These are phyloP conservation scores for Magnolia sinica DNA, from an alignment of 164 flowering plant species.

Conservation along the genomic window DNA sequence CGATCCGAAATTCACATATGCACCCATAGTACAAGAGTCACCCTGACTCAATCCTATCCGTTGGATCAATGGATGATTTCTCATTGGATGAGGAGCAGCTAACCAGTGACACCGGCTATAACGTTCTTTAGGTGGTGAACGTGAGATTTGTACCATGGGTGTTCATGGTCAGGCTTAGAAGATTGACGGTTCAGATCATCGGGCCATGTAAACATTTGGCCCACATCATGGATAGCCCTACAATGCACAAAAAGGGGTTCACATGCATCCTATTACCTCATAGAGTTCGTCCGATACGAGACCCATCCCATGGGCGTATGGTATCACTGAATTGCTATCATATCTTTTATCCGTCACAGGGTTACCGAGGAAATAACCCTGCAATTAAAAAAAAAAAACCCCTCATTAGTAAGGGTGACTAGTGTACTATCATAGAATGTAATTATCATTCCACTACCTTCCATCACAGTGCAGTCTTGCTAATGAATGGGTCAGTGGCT, in stretches of 20 bases:
- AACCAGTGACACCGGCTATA: not conserved
- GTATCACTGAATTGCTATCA: constrained; percentile 23
- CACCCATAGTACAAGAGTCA: too few species aligned
- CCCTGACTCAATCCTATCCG: too few species aligned
- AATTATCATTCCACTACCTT: too few species aligned
- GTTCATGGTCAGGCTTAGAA: not conserved
- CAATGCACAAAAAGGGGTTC: too few species aligned
- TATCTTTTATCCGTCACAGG: constrained; percentile 23
- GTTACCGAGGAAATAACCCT: constrained; percentile 56
- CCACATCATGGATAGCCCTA: not conserved
- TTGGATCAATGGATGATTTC: too few species aligned
- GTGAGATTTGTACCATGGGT: not conserved
- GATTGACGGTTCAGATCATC: not conserved
- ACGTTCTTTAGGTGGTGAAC: too few species aligned
- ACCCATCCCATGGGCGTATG: constrained; percentile 38
- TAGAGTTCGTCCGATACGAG: constrained; percentile 48
- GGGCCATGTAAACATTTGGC: not conserved
- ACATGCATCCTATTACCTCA: constrained; percentile 28
- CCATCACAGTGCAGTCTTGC: too few species aligned
- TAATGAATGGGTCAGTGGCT: too few species aligned
- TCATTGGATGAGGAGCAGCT: too few species aligned
- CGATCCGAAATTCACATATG: too few species aligned
- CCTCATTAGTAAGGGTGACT: too few species aligned
- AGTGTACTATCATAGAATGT: too few species aligned
- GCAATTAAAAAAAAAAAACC: not conserved